Evolutionary conservation across 2,329 filamentous ascomycete genomes (phyloP), one percentile per base, ranked within the genome.

Genomic region (Aureobasidium sp.): DNA sequence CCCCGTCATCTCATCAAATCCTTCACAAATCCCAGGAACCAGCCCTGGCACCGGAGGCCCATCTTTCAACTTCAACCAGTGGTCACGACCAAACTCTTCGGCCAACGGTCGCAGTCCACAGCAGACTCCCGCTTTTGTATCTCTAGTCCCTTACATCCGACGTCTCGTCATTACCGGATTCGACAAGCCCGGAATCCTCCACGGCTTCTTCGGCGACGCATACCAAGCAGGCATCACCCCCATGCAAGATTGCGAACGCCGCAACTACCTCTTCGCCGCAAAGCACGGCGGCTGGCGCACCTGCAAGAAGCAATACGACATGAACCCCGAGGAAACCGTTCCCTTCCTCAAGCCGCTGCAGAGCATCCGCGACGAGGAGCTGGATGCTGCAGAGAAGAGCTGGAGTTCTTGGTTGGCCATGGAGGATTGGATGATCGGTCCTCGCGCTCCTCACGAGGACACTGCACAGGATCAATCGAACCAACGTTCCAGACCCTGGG

Each of bases 351-450:
- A 86, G 65, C 91, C 93, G 4, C 76, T 96, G n/a, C 85, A 88
- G 67, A 83, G 85, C 59, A 85, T 88, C 0, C 83, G 84, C 8
- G 85, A 93, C 68, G 82, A 84, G 23, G 94, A 97, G 75, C 89
- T 97, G 63, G 83, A 89, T 64, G 82, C 78, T 15, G 92, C 92
- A 0, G 93, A 97, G 75, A 81, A 83, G 63, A 85, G 81, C 62
- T 99, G 94, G 94, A 95, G 90, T 70, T 87, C 93, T 68, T 97
- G 93, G 93, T 77, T 96, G 33, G 90, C 90, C 13, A 95, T 96
- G 90, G 90, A 96, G 73, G 93, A 96, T 73, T 97, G 93, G 93
- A 95, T 96, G 91, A 78, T 96, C n/a, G 92, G 92, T 2, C 88
- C 89, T 1, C 31, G 55, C 21, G 55, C 55, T 2, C 55, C 55